Percentiles rank a stretch among this genome's conserved stretches.
phyloP scores from a whole-genome alignment of 106 monocot species.

The Platanthera guangdongensis region DNA sequence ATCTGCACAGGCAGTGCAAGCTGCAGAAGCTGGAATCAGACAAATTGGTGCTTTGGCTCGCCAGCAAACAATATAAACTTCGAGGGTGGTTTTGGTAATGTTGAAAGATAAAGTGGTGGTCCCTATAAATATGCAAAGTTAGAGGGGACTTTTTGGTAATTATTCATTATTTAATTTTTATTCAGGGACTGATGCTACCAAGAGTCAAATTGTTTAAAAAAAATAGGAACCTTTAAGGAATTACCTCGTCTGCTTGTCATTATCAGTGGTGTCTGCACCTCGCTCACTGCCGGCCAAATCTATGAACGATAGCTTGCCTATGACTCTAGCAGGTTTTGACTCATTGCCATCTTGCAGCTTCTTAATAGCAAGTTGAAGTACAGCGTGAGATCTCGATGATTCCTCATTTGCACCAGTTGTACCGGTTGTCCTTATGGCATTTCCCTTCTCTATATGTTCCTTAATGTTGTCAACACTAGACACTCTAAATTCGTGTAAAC shows the following conservation, averaged over 20 bases:
- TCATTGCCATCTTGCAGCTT: conserved; percentile 61
- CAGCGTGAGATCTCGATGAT: conserved; percentile 97
- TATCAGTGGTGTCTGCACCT: conserved; percentile 97
- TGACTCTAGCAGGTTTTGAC: conserved; percentile 54
- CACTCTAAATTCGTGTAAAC: conserved; percentile 78
- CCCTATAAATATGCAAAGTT: too few relatives aligned
- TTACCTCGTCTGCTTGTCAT: conserved; percentile 96
- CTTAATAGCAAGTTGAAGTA: conserved; percentile 96
- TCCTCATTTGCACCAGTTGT: conserved; percentile 99
- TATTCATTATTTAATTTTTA: neutral
- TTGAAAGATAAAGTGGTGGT: too few relatives aligned
- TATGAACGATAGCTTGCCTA: conserved; percentile 93
- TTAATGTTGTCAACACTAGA: conserved; percentile 71
- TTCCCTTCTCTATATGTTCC: conserved; percentile 89
- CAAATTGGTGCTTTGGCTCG: conserved; percentile 72
- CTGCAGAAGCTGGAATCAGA: conserved; percentile 73
- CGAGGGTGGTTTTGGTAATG: too few relatives aligned
- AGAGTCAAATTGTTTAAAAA: neutral
- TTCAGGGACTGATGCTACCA: neutral
- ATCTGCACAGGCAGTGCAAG: conserved; percentile 74
- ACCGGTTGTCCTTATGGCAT: conserved; percentile 88
- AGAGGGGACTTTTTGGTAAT: too few relatives aligned
- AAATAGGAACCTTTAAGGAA: neutral
- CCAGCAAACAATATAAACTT: conserved; percentile 2
- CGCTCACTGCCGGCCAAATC: conserved; percentile 97